These are phyloP conservation scores for Micractinium conductrix DNA, from an alignment of 139 green algal genomes.

Conservation along the genomic window DNA sequence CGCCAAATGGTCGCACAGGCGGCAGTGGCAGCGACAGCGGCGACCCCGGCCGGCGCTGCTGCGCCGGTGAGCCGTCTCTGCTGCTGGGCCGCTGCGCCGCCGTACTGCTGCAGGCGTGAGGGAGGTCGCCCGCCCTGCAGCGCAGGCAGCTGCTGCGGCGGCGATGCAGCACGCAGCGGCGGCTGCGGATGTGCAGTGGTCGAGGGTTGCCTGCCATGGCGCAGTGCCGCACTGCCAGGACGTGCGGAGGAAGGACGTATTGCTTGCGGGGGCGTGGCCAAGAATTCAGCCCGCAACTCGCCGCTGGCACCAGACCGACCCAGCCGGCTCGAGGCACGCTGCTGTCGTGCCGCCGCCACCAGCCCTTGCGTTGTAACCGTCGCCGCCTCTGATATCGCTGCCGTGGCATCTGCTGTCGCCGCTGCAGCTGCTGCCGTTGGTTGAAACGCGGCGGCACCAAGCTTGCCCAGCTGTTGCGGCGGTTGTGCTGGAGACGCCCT, in stretches of 20 bases:
- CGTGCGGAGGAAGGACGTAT: no score
- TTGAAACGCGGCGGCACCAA: no score
- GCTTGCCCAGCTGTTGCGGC: no score
- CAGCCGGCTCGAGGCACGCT: not conserved
- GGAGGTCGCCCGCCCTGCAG: not conserved
- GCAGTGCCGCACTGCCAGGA: not conserved
- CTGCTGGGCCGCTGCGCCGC: no score
- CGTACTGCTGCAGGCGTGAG: constrained; percentile 26
- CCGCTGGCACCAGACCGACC: no score
- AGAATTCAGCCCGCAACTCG: no score
- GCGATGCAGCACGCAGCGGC: not conserved
- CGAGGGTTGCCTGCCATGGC: not conserved
- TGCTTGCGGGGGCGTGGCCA: no score
- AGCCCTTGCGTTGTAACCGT: not conserved
- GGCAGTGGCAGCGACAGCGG: not conserved
- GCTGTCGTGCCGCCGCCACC: not conserved
- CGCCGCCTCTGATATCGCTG: not conserved
- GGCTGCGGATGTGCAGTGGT: no score
- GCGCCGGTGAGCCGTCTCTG: no score
- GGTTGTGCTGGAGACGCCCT: no score
- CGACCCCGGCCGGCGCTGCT: not conserved
- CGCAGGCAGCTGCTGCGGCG: not conserved
- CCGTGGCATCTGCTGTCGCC: not conserved
- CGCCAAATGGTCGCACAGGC: not conserved
- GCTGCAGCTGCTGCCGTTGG: not conserved